Evolutionary conservation across 1,284 basidiomycete genomes (phyloP).

Genomic region (Malassezia psittaci): DNA sequence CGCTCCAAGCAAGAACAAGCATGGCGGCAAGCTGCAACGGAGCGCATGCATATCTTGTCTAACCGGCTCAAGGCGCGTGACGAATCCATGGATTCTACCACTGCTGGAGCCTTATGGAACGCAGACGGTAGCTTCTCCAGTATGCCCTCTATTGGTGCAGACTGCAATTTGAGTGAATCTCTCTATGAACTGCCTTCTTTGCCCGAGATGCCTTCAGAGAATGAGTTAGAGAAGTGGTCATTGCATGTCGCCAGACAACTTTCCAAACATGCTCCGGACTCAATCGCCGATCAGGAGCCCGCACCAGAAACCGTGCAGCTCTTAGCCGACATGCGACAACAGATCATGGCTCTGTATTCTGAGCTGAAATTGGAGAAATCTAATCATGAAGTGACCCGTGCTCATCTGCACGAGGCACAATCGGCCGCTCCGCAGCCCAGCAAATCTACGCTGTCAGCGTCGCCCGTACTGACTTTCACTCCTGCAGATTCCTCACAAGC

Average conservation of each 20-base stretch:
- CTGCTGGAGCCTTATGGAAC: neutral
- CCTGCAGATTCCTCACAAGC: neutral
- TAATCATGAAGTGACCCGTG: slow-evolving; percentile 28
- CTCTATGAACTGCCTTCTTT: slow-evolving; percentile 4
- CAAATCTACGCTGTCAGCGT: neutral
- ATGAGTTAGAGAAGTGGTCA: slow-evolving; percentile 20
- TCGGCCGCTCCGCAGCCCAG: neutral
- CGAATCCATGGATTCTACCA: slow-evolving; percentile 16
- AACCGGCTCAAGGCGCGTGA: slow-evolving; percentile 19
- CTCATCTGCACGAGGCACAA: slow-evolving; percentile 13
- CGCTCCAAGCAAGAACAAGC: slow-evolving; percentile 28
- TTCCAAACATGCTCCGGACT: slow-evolving; percentile 11
- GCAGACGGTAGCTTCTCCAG: neutral
- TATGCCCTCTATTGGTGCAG: neutral
- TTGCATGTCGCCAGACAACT: slow-evolving; percentile 19
- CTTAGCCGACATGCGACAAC: slow-evolving; percentile 45
- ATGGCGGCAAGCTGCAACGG: slow-evolving; percentile 21
- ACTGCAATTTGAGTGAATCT: too few relatives aligned
- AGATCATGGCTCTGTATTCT: slow-evolving; percentile 44
- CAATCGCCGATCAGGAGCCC: slow-evolving; percentile 10
- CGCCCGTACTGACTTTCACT: neutral
- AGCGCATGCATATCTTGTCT: slow-evolving; percentile 29
- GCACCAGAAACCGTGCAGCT: slow-evolving; percentile 36
- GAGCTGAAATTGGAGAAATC: slow-evolving; percentile 42
- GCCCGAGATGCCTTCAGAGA: slow-evolving; percentile 13